Evolutionary conservation across 805 yeast genomes (phyloP).

Genomic region (Tetrapisispora taiwanensis): DNA sequence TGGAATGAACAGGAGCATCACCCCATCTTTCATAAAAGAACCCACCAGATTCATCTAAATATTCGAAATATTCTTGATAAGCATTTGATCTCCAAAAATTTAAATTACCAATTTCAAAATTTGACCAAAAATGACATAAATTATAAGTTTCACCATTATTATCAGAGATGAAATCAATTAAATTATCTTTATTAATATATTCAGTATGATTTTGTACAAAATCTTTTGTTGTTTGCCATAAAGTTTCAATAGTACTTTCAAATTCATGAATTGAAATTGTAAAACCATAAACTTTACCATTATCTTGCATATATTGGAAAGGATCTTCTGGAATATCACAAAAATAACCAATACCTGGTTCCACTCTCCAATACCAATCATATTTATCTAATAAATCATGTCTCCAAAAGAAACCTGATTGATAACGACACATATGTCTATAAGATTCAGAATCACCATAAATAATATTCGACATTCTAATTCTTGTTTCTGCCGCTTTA

Average conservation of each 20-base stretch:
- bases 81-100: slow-evolving; percentile 64
- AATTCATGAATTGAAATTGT: slow-evolving; percentile 65
- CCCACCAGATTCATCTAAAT: slow-evolving; percentile 64
- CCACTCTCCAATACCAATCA: slow-evolving; percentile 90
- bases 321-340: slow-evolving; percentile 75
- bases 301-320: slow-evolving; percentile 70
- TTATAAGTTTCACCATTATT: slow-evolving; percentile 65
- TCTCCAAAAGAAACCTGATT: slow-evolving; percentile 74
- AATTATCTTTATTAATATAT: slow-evolving; percentile 43
- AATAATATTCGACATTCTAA: slow-evolving; percentile 42
- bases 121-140: slow-evolving; percentile 82
- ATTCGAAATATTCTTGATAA: slow-evolving; percentile 55
- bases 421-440: slow-evolving; percentile 86
- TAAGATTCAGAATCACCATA: slow-evolving; percentile 69
- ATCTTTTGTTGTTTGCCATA: slow-evolving; percentile 63
- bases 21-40: slow-evolving; percentile 90
- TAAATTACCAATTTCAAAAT: slow-evolving; percentile 71
- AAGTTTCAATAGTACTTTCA: slow-evolving; percentile 57
- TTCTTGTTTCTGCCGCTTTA: slow-evolving; percentile 54
- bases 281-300: slow-evolving; percentile 64
- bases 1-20: slow-evolving; percentile 81
- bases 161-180: slow-evolving; percentile 61
- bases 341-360: slow-evolving; percentile 64
- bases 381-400: slow-evolving; percentile 55
- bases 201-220: slow-evolving; percentile 54